These are phyloP conservation scores for Theobroma cacao DNA, from an alignment of 345 rosid genomes.

Conservation along the genomic window DNA sequence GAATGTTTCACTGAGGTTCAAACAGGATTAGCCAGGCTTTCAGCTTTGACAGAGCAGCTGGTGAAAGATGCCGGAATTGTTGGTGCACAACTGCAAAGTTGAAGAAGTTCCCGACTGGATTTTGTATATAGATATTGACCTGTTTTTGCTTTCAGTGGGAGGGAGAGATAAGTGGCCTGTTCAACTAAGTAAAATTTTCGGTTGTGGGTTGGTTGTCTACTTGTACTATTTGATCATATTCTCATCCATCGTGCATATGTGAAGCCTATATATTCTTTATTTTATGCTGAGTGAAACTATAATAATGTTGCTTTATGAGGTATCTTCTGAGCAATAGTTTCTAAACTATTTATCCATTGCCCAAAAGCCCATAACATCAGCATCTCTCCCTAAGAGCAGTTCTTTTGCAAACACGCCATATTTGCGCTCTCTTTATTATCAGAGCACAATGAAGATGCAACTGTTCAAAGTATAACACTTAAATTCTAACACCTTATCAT, in stretches of 20 bases:
- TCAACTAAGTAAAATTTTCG: not conserved
- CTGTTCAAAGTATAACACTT: not conserved
- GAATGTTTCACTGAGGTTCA: conserved; percentile 47
- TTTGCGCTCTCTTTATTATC: not conserved
- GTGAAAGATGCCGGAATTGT: conserved; percentile 62
- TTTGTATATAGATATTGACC: conserved; percentile 14
- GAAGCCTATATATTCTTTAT: not conserved
- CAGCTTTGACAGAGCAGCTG: conserved; percentile 61
- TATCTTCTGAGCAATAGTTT: not conserved
- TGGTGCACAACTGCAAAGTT: conserved; percentile 21
- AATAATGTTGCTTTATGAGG: not conserved
- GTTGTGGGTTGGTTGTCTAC: not conserved
- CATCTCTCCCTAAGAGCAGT: not conserved
- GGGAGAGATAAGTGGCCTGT: not conserved
- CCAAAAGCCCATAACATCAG: not conserved
- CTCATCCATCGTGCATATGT: not conserved
- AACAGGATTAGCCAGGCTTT: conserved; percentile 52
- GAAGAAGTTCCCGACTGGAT: conserved; percentile 25
- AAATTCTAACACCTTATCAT: not conserved
- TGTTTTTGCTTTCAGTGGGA: not conserved
- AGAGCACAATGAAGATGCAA: not conserved
- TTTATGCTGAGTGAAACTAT: not conserved
- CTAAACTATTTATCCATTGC: not conserved
- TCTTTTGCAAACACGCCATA: not conserved
- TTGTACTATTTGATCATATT: conserved; percentile 1